Percentiles rank a stretch among this genome's conserved stretches.
Evolutionary conservation across 2,329 filamentous ascomycete species (phyloP).

Genomic region (Boeremia exigua): DNA sequence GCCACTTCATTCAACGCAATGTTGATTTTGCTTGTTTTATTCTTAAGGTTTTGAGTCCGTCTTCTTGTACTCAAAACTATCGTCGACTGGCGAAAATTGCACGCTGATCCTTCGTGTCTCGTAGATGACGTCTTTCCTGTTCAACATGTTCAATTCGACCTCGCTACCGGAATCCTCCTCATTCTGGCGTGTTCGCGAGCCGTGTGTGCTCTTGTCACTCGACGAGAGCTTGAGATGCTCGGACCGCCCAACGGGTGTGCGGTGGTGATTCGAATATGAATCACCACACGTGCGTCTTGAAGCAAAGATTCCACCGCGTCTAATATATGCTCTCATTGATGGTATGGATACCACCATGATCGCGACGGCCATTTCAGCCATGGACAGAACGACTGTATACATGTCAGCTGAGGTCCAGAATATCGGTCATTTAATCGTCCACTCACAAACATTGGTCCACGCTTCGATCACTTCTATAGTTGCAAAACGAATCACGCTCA

Average conservation of each 20-base stretch:
- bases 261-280: constrained; percentile 18
- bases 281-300: constrained; percentile 24
- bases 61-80: neutral
- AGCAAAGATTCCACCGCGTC: constrained; percentile 27
- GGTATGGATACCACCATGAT: constrained; percentile 36
- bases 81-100: constrained; percentile 24
- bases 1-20: no score
- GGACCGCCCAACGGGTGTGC: constrained; percentile 14
- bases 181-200: constrained; percentile 6
- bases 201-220: constrained; percentile 14
- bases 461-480: constrained; percentile 31
- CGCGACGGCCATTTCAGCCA: constrained; percentile 36
- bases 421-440: no score
- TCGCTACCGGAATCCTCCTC: constrained; percentile 32
- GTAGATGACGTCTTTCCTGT: constrained; percentile 31
- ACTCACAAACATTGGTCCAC: constrained; percentile 36
- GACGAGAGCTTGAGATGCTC: constrained; percentile 14
- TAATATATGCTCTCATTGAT: constrained; percentile 31
- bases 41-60: neutral
- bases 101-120: constrained; percentile 28
- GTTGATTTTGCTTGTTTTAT: no score
- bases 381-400: constrained; percentile 27
- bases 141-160: constrained; percentile 27
- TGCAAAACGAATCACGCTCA: constrained; percentile 29
- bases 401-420: neutral